phyloP scores from a whole-genome alignment of 2,329 filamentous ascomycete species.

The Penicillium glabrum region DNA sequence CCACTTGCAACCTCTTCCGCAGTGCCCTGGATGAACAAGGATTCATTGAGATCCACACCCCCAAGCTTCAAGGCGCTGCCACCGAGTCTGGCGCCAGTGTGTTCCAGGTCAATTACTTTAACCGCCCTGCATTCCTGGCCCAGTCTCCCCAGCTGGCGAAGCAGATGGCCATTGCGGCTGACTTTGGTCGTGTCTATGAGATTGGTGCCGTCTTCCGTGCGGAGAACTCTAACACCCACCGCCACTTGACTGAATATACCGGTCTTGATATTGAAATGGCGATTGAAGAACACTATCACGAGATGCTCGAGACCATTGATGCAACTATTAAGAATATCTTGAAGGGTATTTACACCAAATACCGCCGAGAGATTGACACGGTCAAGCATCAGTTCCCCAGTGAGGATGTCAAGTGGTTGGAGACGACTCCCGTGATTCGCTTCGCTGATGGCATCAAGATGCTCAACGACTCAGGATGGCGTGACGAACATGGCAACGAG shows the following conservation, averaged over 20 bases:
- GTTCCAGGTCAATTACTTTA: constrained; percentile 91
- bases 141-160: constrained; percentile 92
- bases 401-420: constrained; percentile 81
- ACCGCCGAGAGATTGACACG: constrained; percentile 71
- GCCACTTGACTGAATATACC: constrained; percentile 92
- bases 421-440: constrained; percentile 77
- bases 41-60: constrained; percentile 92
- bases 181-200: constrained; percentile 87
- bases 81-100: constrained; percentile 91
- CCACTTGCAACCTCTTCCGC: constrained; percentile 78
- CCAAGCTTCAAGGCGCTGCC: constrained; percentile 84
- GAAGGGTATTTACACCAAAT: constrained; percentile 67
- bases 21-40: constrained; percentile 69
- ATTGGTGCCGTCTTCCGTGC: constrained; percentile 88
- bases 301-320: constrained; percentile 78
- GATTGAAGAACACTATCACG: constrained; percentile 84
- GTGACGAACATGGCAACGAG: constrained; percentile 71
- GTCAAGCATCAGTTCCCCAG: constrained; percentile 84
- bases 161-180: constrained; percentile 87
- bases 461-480: constrained; percentile 75
- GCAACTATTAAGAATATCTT: constrained; percentile 78
- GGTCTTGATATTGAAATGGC: constrained; percentile 92
- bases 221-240: constrained; percentile 93
- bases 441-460: constrained; percentile 79
- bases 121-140: constrained; percentile 79